Base-by-base conservation (phyloP, 2,329 filamentous ascomycete species). In the Neoascochyta sp. region DNA sequence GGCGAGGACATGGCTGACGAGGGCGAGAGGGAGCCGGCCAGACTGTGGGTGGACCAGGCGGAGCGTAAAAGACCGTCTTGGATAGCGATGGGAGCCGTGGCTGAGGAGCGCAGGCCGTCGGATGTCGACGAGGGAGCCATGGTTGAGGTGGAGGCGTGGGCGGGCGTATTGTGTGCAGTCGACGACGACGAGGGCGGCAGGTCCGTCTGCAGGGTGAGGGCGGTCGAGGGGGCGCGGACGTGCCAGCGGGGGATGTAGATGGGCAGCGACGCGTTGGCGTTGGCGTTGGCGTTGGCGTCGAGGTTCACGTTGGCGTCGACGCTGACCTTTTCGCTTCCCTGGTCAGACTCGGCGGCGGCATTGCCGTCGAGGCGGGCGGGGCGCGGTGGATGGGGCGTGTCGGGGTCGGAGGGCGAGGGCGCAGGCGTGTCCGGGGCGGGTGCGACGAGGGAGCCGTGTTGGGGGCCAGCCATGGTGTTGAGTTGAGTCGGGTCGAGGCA, bases 1-100 rank as follows among this genome's bases (percentile, higher is more conserved):
- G 70, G 70, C 34, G 69, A 72, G 15, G 67, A 64, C 13, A 71
- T 54, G 18, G 62, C 62, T 8, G 68, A 69, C 23, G 56, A 63
- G 8, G 65, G 66, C 21, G 67, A 71, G 12, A 68, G 46, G 17
- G 68, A 70, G 4, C 63, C 65, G 2, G 57, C 47, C 41, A 70
- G 62, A 47, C 67, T 69, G 24, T 54, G 57, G 10, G 60, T 60
- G 3, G 68, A 70, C 27, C 68, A 54, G 16, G 58, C 60, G 23
- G 60, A 65, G 28, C 65, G 46, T 36, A 69, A 39, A 27, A 50
- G 51, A 32, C 56, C 51, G 34, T 53, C 38, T 32, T 58, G 45
- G 38, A 66, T 55, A 42, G 43, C 54, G 52, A 60, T 65, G 34
- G 58, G 61, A 52, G 50, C 60, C 29, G 49, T 64, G 55, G 47